Evolutionary conservation across 768 basidiomycete species (phyloP), one percentile per base, ranked within the genome.

Genomic region (Phanerodontia chrysosporium): DNA sequence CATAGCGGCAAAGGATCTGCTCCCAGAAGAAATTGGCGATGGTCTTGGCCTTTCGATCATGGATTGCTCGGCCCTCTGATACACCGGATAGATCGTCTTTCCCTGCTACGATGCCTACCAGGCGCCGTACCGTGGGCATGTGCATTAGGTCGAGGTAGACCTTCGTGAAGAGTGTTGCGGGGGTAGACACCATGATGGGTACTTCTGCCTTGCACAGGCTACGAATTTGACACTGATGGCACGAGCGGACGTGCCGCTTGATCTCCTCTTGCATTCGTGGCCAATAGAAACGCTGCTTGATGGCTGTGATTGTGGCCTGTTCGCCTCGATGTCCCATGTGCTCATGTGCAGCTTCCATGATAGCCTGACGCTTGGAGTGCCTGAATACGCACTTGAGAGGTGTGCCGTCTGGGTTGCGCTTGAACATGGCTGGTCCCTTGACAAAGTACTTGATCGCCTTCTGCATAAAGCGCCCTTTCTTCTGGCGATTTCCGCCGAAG

Each of bases 1-100:
- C 73, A 45, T 71, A 74, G 2, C 69, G 58, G 51, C 69, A 73
- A 28, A 71, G 64, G 7, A 75, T 66, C 10, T 75, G 56, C 49
- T 71, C 68, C 63, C 66, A 72, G 3, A 75, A 65, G 53, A 75
- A 75, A 7, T 65, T 62, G 9, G 64, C 66, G 0, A 75, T 32
- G 1, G 49, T 25, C 12, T 61, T 35, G 0, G 70, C 59, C 1
- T 51, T 62, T 7, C 49, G 58, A 0, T 45, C 45, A 6, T 51
- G 22, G 9, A 76, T n/a, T 0, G 71, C 64, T 45, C 68, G 49
- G n/a, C 67, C 73, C 65, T 75, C 71, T 46, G 63, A 55, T 10
- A 58, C 62, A 52, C 65, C 58, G 1, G 72, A 67, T 0, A 76
- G 45, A 49, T 74, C 73, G 66, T 75, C 72, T 29, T 61, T 54